Percentiles rank a stretch among this genome's conserved stretches.
Evolutionary conservation across 1,284 basidiomycete species (phyloP).

Genomic region (Xanthoconium separans): DNA sequence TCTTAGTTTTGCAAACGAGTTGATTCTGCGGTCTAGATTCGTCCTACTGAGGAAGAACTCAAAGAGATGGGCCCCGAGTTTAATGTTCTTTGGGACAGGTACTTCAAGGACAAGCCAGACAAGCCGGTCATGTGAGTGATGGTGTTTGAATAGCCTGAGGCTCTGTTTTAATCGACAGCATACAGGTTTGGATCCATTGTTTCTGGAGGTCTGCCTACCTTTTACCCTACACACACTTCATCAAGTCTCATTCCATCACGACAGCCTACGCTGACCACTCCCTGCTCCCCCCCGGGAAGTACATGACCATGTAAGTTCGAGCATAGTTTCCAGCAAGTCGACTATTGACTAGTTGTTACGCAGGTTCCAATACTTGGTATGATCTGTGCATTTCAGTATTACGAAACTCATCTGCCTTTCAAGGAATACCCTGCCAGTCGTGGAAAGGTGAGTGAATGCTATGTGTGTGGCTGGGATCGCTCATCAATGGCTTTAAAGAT

Average conservation of each 20-base stretch:
- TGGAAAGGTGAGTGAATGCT: conserved; percentile 45
- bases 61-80: conserved; percentile 78
- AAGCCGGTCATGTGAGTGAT: conserved; percentile 62
- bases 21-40: conserved; percentile 42
- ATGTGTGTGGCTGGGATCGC: conserved; percentile 8
- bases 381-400: not conserved
- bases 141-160: not conserved
- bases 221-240: not conserved
- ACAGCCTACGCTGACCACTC: conserved; percentile 67
- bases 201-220: conserved; percentile 42
- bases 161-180: not conserved
- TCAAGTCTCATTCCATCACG: not conserved
- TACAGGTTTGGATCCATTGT: conserved; percentile 65
- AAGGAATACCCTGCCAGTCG: conserved; percentile 64
- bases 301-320: conserved; percentile 54
- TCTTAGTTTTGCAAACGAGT: not conserved
- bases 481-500: conserved; percentile 41
- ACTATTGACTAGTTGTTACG: not conserved
- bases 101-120: conserved; percentile 77
- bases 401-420: not conserved
- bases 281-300: conserved; percentile 67
- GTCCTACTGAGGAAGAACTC: conserved; percentile 64
- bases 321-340: not conserved
- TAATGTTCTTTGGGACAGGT: conserved; percentile 61
- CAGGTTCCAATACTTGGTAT: conserved; percentile 59